Evolutionary conservation across 2,329 filamentous ascomycete genomes (phyloP).

Genomic region (Ophiostoma tasmaniense): DNA sequence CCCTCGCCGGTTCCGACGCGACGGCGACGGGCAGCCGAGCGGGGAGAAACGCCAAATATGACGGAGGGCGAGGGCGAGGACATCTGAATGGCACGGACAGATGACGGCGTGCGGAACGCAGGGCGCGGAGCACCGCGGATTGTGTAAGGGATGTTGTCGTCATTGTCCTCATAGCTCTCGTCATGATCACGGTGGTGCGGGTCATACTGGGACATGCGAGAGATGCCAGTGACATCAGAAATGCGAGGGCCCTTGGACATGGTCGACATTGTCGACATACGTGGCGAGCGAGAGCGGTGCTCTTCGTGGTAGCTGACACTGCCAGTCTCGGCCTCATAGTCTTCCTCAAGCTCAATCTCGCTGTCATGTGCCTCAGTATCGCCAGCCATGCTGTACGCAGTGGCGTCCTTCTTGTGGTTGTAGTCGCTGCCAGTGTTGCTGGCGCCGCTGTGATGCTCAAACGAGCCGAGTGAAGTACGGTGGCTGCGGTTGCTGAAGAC

Average conservation of each 20-base stretch:
- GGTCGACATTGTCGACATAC: not conserved
- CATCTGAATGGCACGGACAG: constrained; percentile 64
- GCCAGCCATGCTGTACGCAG: constrained; percentile 22
- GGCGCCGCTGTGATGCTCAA: constrained; percentile 25
- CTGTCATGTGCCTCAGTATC: constrained; percentile 10
- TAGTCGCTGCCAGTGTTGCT: constrained; percentile 16
- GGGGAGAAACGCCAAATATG: constrained; percentile 42
- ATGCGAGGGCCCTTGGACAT: constrained; percentile 26
- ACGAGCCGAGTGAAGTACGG: constrained; percentile 48
- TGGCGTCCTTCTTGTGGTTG: constrained; percentile 12
- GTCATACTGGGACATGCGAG: constrained; percentile 47
- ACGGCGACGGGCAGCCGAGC: constrained; percentile 38
- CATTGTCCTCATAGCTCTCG: constrained; percentile 27
- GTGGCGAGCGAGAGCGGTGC: constrained; percentile 8
- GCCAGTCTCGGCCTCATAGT: constrained; percentile 22
- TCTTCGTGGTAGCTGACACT: constrained; percentile 17
- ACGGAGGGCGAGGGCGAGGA: constrained; percentile 52
- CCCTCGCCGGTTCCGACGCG: constrained; percentile 10
- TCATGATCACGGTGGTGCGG: constrained; percentile 35
- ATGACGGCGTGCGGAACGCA: constrained; percentile 60
- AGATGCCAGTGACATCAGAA: constrained; percentile 43
- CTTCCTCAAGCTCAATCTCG: constrained; percentile 13
- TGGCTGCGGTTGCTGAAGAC: constrained; percentile 52
- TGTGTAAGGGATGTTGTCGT: constrained; percentile 45
- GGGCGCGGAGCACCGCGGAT: constrained; percentile 49